Evolutionary conservation across 1,139 yeast genomes (phyloP), one percentile per base, ranked within the genome.

Genomic region (Suhomyces atakaporum): DNA sequence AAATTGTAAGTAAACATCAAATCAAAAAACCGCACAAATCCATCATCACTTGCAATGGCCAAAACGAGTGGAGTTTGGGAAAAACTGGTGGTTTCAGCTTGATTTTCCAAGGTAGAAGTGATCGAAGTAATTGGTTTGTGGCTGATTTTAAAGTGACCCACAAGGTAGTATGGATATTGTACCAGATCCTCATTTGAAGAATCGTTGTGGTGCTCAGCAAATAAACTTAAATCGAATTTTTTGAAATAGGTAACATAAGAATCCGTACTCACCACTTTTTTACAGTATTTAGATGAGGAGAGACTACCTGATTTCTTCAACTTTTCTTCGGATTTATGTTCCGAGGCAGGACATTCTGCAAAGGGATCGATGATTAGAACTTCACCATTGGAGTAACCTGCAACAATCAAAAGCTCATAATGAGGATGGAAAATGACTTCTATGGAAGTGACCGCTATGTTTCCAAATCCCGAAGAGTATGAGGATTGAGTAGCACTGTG

Each of bases 1-100:
- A 21, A 22, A 18, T 36, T 23, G 24, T 34, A 16, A 58, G 62
- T 36, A 20, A 44, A 45, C 28, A 47, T 44, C 33, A 80, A 55
- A 53, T 83, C 84, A 28, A 85, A 60, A 19, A 84, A 51, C 31
- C 84, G 62, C 11, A 82, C 63, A 44, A 75, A 74, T 1, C 92
- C 95, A 53, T 84, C 90, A 46, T 78, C 84, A 5, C 81, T 66
- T 0, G 84, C 79, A 26, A 83, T 56, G 0, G 84, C 79, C 6
- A 66, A 44, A 15, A 74, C 47, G 46, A 80, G 77, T 14, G 86
- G 84, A 23, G 50, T 56, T 30, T 42, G 38, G 13, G 24, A 26
- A 11, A 28, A 19, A 2, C 32, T 13, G n/a, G 26, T 5, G 8
- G 25, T 35, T 16, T 27, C 33, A 6, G 21, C 30, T 2, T 18